Evolutionary conservation across 1,284 basidiomycete genomes (phyloP), one percentile per base, ranked within the genome.

Genomic region (Trichosporon sp.): DNA sequence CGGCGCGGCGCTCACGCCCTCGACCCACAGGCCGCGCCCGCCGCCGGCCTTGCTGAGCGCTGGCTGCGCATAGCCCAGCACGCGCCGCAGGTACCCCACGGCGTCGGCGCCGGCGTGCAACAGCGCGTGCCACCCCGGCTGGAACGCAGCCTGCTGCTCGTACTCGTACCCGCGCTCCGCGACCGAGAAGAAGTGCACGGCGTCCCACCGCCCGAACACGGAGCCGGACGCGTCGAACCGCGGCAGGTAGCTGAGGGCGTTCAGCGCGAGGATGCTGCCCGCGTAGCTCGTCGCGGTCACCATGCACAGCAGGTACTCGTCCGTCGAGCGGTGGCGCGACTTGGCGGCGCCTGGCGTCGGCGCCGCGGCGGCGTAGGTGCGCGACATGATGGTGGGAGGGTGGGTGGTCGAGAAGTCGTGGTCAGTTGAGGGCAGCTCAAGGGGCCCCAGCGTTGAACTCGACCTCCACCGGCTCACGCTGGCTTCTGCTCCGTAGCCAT

Each of bases 121-220:
- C 51, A 91, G 66, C 5, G 84, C 75, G 3, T 91, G 87, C 62
- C 87, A 82, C 0, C 89, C 92, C 1, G 92, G 91, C 72, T 94
- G 88, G 79, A 95, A 98, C 0, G 96, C 96, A 85, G 92, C 91
- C 75, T 92, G 87, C 76, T 97, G 87, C 80, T 98, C 96, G 80
- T 88, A 89, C 4, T 82, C 78, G 79, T 96, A 92, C 11, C 88
- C 82, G 13, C 85, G 73, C 21, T 71, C 65, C 0, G 92, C 91
- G 62, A 93, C 87, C 71, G 87, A 85, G 1, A 84, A 75, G 79
- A 94, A 98, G 82, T 98, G 90, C 70, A 98, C 86, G 1, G 87
- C 86, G 78, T 98, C 96, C 96, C 96, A 98, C 72, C 94, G 88
- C n/a, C 78, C 0, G 79, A 65, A 9, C 65, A 38, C 8, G 68